Conservation (phyloP, 2,329 filamentous ascomycete genomes). For the Orbilia javanica region DNA sequence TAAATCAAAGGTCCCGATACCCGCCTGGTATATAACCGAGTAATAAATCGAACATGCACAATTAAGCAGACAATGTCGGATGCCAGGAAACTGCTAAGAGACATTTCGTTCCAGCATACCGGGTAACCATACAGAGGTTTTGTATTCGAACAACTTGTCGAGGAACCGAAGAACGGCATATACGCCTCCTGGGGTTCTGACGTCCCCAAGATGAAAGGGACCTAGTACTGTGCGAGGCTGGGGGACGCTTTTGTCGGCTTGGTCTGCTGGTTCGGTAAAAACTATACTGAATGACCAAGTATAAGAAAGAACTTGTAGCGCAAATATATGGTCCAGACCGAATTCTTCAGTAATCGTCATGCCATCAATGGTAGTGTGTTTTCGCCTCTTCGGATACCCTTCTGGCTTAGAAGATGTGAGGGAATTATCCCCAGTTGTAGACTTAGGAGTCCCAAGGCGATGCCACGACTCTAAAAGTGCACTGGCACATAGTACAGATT, state of each 20-base stretch:
- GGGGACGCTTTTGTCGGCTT: not conserved
- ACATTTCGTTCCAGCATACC: not conserved
- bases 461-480: not conserved
- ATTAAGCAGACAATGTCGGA: not conserved
- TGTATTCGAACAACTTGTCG: not conserved
- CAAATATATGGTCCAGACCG: not conserved
- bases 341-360: not conserved
- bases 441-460: not conserved
- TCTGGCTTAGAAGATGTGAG: not conserved
- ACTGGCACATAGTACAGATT: not conserved
- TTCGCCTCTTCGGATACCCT: not conserved
- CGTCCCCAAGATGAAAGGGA: not conserved
- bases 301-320: not conserved
- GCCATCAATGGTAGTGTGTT: not conserved
- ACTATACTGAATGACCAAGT: not conserved
- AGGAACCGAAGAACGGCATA: constrained; percentile 3
- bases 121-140: not conserved
- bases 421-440: no score
- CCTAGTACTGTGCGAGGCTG: not conserved
- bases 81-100: not conserved
- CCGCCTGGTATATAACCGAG: not conserved
- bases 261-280: not conserved
- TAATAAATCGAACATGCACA: no score
- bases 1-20: not conserved
- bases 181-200: not conserved